A percentile compares a stretch with the other conserved stretches of the same genome.
phyloP scores from a whole-genome alignment of 805 yeast genomes.

The Kluyveromyces starmeri region DNA sequence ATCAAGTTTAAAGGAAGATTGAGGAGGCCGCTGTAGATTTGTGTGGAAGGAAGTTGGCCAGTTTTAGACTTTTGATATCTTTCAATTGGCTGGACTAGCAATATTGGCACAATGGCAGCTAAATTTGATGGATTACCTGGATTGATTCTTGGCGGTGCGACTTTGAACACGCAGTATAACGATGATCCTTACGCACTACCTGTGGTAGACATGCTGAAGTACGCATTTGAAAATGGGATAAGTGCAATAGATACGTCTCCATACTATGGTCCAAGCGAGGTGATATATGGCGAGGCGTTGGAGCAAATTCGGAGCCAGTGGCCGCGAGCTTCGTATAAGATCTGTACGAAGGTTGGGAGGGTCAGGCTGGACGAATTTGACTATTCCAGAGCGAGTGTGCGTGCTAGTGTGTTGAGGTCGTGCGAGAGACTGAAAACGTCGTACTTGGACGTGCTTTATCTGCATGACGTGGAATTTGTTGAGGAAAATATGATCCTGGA shows the following conservation, averaged over 20 bases:
- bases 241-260: slow-evolving; percentile 87
- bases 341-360: slow-evolving; percentile 86
- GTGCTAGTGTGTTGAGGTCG: slow-evolving; percentile 57
- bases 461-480: slow-evolving; percentile 87
- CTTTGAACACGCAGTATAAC: slow-evolving; percentile 73
- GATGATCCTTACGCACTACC: slow-evolving; percentile 57
- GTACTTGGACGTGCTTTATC: slow-evolving; percentile 72
- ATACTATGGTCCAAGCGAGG: slow-evolving; percentile 85
- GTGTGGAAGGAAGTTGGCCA: too few species aligned
- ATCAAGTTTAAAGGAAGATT: too few species aligned
- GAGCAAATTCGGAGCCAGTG: slow-evolving; percentile 27
- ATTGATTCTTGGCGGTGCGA: slow-evolving; percentile 80
- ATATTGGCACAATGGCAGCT: too few species aligned
- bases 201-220: slow-evolving; percentile 43
- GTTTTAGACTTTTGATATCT: too few species aligned
- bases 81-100: too few species aligned
- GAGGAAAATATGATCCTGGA: slow-evolving; percentile 42
- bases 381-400: slow-evolving; percentile 53
- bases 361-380: slow-evolving; percentile 61
- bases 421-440: slow-evolving; percentile 53
- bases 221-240: slow-evolving; percentile 60
- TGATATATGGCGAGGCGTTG: slow-evolving; percentile 60
- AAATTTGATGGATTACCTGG: slow-evolving; percentile 27
- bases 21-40: too few species aligned
- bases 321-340: slow-evolving; percentile 53